Conservation (phyloP, 306 rosid genomes). For the Corylus avellana region DNA sequence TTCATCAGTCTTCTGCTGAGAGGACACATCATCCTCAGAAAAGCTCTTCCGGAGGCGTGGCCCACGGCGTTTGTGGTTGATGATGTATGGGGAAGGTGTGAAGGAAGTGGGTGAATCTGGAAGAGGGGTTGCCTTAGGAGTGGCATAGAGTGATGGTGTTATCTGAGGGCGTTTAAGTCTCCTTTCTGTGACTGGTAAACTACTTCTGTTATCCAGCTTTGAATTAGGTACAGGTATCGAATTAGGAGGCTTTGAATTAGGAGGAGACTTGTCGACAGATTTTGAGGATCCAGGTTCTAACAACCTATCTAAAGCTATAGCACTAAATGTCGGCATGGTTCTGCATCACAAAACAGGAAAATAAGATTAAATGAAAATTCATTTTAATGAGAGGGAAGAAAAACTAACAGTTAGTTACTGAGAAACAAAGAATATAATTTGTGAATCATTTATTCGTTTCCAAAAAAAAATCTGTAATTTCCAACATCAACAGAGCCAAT, state of each 20-base stretch:
- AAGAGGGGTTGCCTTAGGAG: constrained; percentile 82
- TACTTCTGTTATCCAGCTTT: constrained; percentile 61
- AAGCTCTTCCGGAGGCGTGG: constrained; percentile 80
- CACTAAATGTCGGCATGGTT: constrained; percentile 80
- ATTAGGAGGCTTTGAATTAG: constrained; percentile 50
- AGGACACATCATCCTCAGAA: constrained; percentile 58
- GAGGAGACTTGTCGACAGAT: constrained; percentile 58
- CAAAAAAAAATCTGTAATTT: not conserved
- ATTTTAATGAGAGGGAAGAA: not conserved
- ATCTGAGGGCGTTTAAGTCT: constrained; percentile 63
- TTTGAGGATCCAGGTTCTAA: constrained; percentile 76
- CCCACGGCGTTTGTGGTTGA: constrained; percentile 96
- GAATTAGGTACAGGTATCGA: constrained; percentile 39
- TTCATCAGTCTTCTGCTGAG: constrained; percentile 33
- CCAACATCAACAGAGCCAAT: not conserved
- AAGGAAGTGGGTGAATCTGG: constrained; percentile 84
- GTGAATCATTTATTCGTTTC: not conserved
- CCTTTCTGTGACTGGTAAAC: constrained; percentile 37
- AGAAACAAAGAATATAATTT: not conserved
- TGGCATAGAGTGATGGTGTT: constrained; percentile 81
- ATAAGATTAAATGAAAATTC: constrained; percentile 13
- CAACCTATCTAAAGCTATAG: constrained; percentile 83
- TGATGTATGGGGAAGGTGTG: constrained; percentile 87
- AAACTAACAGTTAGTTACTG: not conserved
- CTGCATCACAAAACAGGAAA: constrained; percentile 42